Conservation (phyloP, 805 yeast genomes). For the Pichia thaimueangensis region DNA sequence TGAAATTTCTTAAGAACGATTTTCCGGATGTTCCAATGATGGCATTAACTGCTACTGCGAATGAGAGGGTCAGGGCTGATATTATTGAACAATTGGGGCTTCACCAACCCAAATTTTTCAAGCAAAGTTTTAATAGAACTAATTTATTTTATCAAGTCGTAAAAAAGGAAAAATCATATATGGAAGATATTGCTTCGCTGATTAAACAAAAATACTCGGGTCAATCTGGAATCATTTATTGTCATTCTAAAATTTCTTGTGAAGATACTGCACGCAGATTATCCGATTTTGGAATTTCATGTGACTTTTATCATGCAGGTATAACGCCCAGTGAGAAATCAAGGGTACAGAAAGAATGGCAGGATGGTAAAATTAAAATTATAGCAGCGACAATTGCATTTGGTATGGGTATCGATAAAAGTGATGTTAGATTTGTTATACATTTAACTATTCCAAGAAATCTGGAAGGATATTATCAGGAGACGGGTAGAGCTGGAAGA, state of each 20-base stretch:
- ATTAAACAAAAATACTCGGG: constrained; percentile 45
- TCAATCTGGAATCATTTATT: constrained; percentile 84
- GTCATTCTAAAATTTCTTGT: constrained; percentile 85
- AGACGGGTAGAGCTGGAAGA: constrained; percentile 97
- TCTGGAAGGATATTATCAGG: constrained; percentile 95
- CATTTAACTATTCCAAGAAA: constrained; percentile 86
- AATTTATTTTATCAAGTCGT: constrained; percentile 76
- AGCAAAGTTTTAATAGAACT: constrained; percentile 88
- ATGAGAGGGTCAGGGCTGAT: constrained; percentile 80
- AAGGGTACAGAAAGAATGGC: constrained; percentile 78
- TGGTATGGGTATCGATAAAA: constrained; percentile 98
- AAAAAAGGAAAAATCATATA: constrained; percentile 50
- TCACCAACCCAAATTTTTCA: constrained; percentile 54
- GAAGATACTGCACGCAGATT: constrained; percentile 70
- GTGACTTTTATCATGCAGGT: constrained; percentile 91
- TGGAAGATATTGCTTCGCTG: constrained; percentile 54
- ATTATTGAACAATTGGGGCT: constrained; percentile 72
- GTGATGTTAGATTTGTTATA: constrained; percentile 87
- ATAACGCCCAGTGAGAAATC: constrained; percentile 72
- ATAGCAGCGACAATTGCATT: constrained; percentile 97
- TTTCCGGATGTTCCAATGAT: constrained; percentile 83
- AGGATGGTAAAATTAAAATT: constrained; percentile 57
- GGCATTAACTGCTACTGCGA: constrained; percentile 97
- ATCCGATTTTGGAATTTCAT: constrained; percentile 51
- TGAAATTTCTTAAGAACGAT: constrained; percentile 62